Evolutionary conservation across 2,329 filamentous ascomycete species (phyloP).

Genomic region (Fulvia fulva): DNA sequence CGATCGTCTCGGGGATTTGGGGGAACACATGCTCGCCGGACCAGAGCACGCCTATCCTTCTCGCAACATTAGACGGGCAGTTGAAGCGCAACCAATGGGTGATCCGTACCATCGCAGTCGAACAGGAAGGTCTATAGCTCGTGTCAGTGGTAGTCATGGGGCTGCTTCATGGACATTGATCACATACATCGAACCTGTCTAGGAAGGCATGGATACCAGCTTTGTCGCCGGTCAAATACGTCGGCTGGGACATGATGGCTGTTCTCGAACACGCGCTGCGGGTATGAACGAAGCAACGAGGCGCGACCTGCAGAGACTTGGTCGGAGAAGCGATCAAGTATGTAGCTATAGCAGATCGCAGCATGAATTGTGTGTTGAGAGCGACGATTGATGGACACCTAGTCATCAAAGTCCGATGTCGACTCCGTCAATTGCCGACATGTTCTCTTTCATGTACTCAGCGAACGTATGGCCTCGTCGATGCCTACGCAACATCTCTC

Average conservation of each 20-base stretch:
- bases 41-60: slow-evolving; percentile 81
- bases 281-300: neutral
- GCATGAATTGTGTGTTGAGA: neutral
- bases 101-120: slow-evolving; percentile 82
- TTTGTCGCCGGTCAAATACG: slow-evolving; percentile 73
- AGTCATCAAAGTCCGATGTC: neutral
- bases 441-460: neutral
- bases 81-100: neutral
- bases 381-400: no score
- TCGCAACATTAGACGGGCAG: slow-evolving; percentile 33
- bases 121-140: slow-evolving; percentile 74
- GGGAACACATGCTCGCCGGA: slow-evolving; percentile 88
- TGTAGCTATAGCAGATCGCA: neutral
- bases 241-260: slow-evolving; percentile 5
- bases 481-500: no score
- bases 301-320: neutral
- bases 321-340: neutral
- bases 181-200: slow-evolving; percentile 77
- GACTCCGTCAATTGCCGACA: neutral
- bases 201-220: slow-evolving; percentile 77
- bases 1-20: slow-evolving; percentile 77
- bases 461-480: neutral
- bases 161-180: neutral
- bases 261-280: neutral
- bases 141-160: neutral